These are phyloP conservation scores for Polychaeton citri DNA, from an alignment of 2,329 filamentous ascomycete genomes.

Conservation along the genomic window DNA sequence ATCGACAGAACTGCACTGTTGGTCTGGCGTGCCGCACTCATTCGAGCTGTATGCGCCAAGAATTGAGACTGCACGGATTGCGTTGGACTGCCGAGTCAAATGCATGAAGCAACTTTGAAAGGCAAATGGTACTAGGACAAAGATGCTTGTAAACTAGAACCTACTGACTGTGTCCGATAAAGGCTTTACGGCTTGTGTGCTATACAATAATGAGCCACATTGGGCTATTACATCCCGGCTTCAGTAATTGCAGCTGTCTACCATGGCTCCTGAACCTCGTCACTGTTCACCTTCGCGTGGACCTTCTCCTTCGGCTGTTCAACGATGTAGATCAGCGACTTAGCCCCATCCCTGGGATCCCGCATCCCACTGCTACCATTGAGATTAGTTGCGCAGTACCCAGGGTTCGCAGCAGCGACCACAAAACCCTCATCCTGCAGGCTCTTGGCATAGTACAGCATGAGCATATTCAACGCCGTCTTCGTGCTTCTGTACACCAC, in stretches of 20 bases:
- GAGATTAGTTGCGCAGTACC: conserved; percentile 12
- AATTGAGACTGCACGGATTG: conserved; percentile 3
- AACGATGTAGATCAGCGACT: conserved; percentile 11
- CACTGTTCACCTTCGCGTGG: conserved; percentile 12
- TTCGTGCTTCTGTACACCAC: conserved; percentile 14
- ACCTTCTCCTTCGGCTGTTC: conserved; percentile 13
- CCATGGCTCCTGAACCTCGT: conserved; percentile 13
- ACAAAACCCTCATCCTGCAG: conserved; percentile 15
- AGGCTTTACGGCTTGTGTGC: too few species aligned
- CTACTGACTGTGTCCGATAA: too few species aligned
- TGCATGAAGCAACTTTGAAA: not conserved
- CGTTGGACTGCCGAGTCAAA: not conserved
- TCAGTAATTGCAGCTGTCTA: too few species aligned
- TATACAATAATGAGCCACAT: too few species aligned
- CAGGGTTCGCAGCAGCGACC: conserved; percentile 11
- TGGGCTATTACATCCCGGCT: too few species aligned
- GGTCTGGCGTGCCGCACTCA: conserved; percentile 30
- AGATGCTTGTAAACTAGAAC: too few species aligned
- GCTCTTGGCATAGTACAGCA: conserved; percentile 9
- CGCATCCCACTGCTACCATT: conserved; percentile 12
- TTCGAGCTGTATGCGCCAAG: conserved; percentile 21
- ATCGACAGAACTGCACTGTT: conserved; percentile 31
- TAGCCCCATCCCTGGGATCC: conserved; percentile 18
- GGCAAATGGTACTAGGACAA: too few species aligned
- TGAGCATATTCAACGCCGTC: conserved; percentile 17